A percentile compares a stretch with the other conserved stretches of the same genome.
Conservation (phyloP, 257 asterid species). For the Nicotiana benthamiana region DNA sequence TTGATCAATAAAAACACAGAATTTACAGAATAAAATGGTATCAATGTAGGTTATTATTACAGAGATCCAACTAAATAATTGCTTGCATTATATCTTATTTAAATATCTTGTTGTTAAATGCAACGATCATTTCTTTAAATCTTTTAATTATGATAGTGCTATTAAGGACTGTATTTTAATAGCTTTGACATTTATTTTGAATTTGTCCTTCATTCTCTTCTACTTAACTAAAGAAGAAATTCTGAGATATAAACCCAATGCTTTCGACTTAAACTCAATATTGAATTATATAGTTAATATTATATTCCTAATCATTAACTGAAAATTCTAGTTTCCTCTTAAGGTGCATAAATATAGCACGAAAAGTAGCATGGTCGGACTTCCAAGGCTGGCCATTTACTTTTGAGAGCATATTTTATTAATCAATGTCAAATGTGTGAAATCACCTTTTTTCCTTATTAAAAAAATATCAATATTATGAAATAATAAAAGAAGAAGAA, state of each 20-base stretch:
- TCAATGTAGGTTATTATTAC: slow-evolving; percentile 2
- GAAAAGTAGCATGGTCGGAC: neutral
- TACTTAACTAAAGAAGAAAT: neutral
- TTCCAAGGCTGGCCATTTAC: neutral
- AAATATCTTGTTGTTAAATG: neutral
- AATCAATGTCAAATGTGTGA: too few species aligned
- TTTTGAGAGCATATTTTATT: too few species aligned
- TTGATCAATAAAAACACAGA: slow-evolving; percentile 4
- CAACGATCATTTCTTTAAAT: neutral
- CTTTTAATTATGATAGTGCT: slow-evolving; percentile 2
- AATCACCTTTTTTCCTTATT: too few species aligned
- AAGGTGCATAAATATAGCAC: neutral
- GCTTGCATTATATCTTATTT: neutral
- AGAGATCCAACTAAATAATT: slow-evolving; percentile 1
- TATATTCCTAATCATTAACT: too few species aligned
- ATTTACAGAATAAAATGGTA: slow-evolving; percentile 7
- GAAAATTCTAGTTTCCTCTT: neutral
- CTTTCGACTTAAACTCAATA: too few species aligned
- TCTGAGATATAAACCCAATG: too few species aligned
- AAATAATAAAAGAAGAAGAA: too few species aligned
- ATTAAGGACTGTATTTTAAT: neutral
- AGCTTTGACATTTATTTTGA: neutral
- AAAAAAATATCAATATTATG: too few species aligned
- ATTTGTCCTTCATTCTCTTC: neutral
- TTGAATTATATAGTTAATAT: too few species aligned